phyloP scores from a whole-genome alignment of 257 asterid species.

The Avicennia marina region DNA sequence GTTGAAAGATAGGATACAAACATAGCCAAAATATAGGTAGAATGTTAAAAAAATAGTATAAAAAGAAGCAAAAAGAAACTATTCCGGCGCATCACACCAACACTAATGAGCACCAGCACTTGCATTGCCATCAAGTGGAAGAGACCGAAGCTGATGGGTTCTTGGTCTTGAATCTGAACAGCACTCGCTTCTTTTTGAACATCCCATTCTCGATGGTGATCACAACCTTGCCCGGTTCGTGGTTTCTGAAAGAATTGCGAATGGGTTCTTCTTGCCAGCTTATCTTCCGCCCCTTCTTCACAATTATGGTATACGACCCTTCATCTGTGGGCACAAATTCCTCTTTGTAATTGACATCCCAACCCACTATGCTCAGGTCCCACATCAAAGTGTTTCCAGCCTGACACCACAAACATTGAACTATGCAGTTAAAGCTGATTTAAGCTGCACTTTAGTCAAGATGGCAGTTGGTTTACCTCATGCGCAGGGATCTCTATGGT shows the following conservation, averaged over 20 bases:
- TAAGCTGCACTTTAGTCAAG: not conserved
- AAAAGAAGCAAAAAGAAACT: too few species aligned
- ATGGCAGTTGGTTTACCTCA: conserved; percentile 25
- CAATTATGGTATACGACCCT: conserved; percentile 44
- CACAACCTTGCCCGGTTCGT: conserved; percentile 47
- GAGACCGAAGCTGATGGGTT: conserved; percentile 10
- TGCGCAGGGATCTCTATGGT: conserved; percentile 45
- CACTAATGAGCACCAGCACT: too few species aligned
- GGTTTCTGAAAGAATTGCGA: conserved; percentile 43
- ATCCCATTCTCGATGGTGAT: conserved; percentile 47
- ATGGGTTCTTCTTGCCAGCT: conserved; percentile 44
- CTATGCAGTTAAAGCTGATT: not conserved
- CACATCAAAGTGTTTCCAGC: conserved; percentile 40
- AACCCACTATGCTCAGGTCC: conserved; percentile 51
- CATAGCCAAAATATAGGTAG: too few species aligned
- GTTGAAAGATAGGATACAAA: too few species aligned
- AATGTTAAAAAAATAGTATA: too few species aligned
- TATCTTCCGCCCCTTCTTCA: conserved; percentile 38
- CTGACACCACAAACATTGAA: conserved; percentile 12
- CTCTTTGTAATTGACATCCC: conserved; percentile 68
- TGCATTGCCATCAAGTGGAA: not conserved
- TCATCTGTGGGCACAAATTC: conserved; percentile 52
- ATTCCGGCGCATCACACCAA: too few species aligned
- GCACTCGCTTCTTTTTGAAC: conserved; percentile 42
- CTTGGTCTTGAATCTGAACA: conserved; percentile 41